Evolutionary conservation across 2,329 filamentous ascomycete species (phyloP).

Genomic region (Pseudogymnoascus sp.): DNA sequence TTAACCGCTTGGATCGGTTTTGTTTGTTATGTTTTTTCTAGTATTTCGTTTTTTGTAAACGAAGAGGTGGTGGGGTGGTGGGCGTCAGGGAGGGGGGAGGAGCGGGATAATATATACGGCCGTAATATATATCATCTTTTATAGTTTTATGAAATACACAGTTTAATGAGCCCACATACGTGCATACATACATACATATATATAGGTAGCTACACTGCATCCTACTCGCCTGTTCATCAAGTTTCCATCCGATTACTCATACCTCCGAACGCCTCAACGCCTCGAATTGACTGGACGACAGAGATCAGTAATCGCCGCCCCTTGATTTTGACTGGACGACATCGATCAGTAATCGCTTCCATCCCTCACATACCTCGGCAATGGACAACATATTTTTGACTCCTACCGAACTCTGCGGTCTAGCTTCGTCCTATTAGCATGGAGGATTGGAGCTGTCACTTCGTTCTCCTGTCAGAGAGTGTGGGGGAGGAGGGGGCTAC

Average conservation of each 20-base stretch:
- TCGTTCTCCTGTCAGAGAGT: neutral
- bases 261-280: too few relatives aligned
- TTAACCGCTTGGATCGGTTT: neutral
- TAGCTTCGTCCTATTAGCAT: neutral
- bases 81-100: neutral
- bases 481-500: neutral
- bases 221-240: too few relatives aligned
- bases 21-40: neutral
- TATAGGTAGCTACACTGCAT: too few relatives aligned
- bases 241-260: too few relatives aligned
- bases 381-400: neutral
- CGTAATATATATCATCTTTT: neutral
- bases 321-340: too few relatives aligned
- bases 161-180: neutral
- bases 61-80: neutral
- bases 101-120: neutral
- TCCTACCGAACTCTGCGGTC: neutral
- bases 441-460: neutral
- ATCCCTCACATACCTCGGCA: neutral
- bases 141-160: neutral
- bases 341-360: neutral
- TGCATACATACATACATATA: too few relatives aligned
- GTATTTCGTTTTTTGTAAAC: neutral
- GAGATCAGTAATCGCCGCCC: too few relatives aligned
- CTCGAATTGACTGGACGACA: too few relatives aligned